Evolutionary conservation across 768 basidiomycete genomes (phyloP).

Genomic region (Lactarius evosmus): DNA sequence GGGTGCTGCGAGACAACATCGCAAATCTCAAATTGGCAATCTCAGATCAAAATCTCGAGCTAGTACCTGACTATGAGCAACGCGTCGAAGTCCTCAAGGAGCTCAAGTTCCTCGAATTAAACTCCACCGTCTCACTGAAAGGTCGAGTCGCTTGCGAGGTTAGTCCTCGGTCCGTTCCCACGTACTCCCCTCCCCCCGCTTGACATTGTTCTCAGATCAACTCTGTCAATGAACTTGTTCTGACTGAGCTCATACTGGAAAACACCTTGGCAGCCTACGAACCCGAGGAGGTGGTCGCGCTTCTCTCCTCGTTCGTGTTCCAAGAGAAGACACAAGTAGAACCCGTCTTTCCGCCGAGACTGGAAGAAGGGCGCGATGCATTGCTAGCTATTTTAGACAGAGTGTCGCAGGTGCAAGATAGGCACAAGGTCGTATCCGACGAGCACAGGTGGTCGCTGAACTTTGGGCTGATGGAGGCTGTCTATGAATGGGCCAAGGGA

Average conservation of each 20-base stretch:
- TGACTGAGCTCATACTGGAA: conserved; percentile 96
- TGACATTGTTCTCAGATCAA: conserved; percentile 68
- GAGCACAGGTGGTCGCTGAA: conserved; percentile 80
- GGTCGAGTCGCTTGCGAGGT: conserved; percentile 99
- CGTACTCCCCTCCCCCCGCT: no score
- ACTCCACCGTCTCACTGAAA: conserved; percentile 92
- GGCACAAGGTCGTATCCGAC: conserved; percentile 72
- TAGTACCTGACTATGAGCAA: conserved; percentile 96
- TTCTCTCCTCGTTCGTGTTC: conserved; percentile 95
- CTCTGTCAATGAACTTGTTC: conserved; percentile 92
- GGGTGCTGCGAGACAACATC: conserved; percentile 69
- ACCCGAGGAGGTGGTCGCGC: conserved; percentile 93
- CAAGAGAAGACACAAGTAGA: conserved; percentile 96
- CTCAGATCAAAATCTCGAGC: conserved; percentile 94
- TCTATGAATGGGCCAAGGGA: conserved; percentile 99
- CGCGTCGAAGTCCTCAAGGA: conserved; percentile 87
- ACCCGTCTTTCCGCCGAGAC: conserved; percentile 72
- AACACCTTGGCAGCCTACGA: conserved; percentile 89
- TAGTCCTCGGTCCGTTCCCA: conserved; percentile 22
- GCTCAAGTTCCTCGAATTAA: conserved; percentile 91
- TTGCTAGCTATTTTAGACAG: conserved; percentile 77
- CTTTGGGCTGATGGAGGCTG: conserved; percentile 91
- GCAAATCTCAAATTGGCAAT: conserved; percentile 76
- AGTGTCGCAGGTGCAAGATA: conserved; percentile 76
- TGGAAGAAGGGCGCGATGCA: conserved; percentile 75